Base-by-base conservation (phyloP, 371 early-diverging fungal genomes). In the Apophysomyces trapeziformis region DNA sequence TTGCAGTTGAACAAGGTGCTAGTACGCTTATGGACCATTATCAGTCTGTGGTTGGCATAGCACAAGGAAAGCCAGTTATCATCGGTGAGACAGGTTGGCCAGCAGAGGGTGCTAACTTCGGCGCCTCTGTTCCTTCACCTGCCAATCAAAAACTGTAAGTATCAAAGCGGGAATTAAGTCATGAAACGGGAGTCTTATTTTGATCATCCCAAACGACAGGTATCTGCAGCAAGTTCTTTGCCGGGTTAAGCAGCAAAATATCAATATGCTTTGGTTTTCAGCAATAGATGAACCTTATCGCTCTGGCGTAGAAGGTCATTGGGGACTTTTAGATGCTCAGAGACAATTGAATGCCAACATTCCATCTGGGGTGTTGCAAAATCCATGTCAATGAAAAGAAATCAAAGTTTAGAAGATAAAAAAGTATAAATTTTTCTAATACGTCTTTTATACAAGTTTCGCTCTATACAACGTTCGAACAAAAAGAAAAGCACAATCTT, bases 1-100 rank as follows among this genome's bases (percentile, higher is more conserved):
- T 76, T 21, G 64, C 76, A 2, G 80, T 85, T 7, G 77, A 85
- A 1, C 70, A 74, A 35, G 87, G 86, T 21, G 82, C 78, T 43
- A 56, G 64, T 57, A 82, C 69, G 14, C 62, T 86, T 12, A 75
- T 85, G 54, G 69, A 72, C 16, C 86, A 87, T 58, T 80, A 84
- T 36, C 71, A 88, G 11, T 57, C 64, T 38, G 70, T 86, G 37
- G 71, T 83, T 45, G 45, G 62, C 4, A 37, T 68, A 1, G 82
- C 88, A 1, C 68, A 75, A 14, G 73, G 72, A 21, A 89, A 89
- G 69, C 73, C 73, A 13, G 87, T 89, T 5, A 76, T 76, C n/a
- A 81, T 89, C 35, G 81, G 86, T 38, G 89, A 90, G 71, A 88
- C 88, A 36, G 90, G 90, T 18, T 90, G 89, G 89, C 90, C 90